Base-by-base conservation (phyloP, 2,329 filamentous ascomycete species). In the Fusarium cyanostomum region DNA sequence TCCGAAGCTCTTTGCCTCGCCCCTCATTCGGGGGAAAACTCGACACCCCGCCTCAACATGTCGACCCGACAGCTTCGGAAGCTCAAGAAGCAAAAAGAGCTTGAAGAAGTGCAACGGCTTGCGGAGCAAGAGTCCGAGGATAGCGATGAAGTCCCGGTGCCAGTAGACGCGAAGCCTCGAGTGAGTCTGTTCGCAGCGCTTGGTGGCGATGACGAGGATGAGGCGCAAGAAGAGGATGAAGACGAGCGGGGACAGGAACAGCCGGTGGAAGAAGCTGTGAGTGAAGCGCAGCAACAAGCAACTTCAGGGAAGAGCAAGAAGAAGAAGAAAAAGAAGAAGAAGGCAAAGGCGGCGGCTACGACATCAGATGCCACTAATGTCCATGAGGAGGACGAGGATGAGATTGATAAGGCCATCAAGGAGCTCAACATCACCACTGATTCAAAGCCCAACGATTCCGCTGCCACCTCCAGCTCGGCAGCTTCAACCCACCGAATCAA, bases 371-470 rank as follows among this genome's bases (percentile, higher is more conserved):
- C 18, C 13, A 27, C 27, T 31, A 15, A 61, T 9, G n/a, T n/a
- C n/a, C n/a, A n/a, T n/a, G 62, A 74, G 0, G 72, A 80, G 8
- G 66, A 74, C 1, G 73, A 80, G 18, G 84, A 87, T 56, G 85
- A 87, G 62, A 86, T 87, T 49, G 85, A 87, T 64, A 78, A 77
- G 55, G 84, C 82, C 3, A 77, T 87, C 34, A 75, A 78, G 53
- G 81, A 84, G 61, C 77, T 86, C 46, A 80, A 79, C 34, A 73
- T 83, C 16, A 71, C 68, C 26, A 59, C 67, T 9, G 42, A 31
- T 24, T 62, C 30, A 15, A 60, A 33, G 15, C 12, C 56, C 12
- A 44, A 43, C 39, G 46, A 50, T 5, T 42, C 59, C 5, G 18
- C 49, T 5, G 24, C 30, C 3, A 12, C 37, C 10, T 38, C 37